Base-by-base conservation (phyloP, 345 rosid genomes). In the Geranium rotundifolium region DNA sequence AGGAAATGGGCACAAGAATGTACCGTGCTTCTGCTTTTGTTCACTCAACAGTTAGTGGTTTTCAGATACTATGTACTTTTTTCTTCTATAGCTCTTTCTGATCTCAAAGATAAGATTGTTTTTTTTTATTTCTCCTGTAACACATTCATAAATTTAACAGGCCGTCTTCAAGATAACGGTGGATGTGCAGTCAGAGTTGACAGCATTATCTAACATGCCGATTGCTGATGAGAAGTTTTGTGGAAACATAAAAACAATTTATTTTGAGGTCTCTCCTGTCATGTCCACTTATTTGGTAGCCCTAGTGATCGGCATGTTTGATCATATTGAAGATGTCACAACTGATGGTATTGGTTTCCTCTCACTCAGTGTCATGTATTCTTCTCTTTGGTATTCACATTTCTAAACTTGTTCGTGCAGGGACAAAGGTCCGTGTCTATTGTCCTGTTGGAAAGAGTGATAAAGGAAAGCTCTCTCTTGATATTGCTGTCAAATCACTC, bases 201-300 rank as follows among this genome's bases (percentile, higher is more conserved):
- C 65, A 30, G 80, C 79, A 20, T 46, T 81, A 60, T 78, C 82
- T 34, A 78, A 81, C 64, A 78, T 78, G 82, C 79, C 80, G 6
- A 58, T 78, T 61, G 55, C 63, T 17, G 72, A 81, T n/a, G 80
- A 71, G 58, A 68, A 69, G 72, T 15, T 64, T 50, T 16, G 62
- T 52, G 73, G 75, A 15, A 31, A 67, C 63, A 16, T 62, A 13
- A 81, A 73, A 69, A 76, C 71, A 19, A 79, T 81, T 58, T 63
- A 56, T 56, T 81, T 78, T 16, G 27, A 78, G 56, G 77, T 67
- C 58, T 71, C 85, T 29, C 82, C 72, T 1, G 59, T 65, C 56
- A 74, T 81, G 80, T 81, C 85, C 29, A 78, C 74, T 62, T 81
- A 76, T 74, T 66, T 81, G 73, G 75, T 78, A 63, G 82, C 82